These are phyloP conservation scores for Metschnikowia anglica DNA, from an alignment of 805 yeast genomes.

Conservation along the genomic window DNA sequence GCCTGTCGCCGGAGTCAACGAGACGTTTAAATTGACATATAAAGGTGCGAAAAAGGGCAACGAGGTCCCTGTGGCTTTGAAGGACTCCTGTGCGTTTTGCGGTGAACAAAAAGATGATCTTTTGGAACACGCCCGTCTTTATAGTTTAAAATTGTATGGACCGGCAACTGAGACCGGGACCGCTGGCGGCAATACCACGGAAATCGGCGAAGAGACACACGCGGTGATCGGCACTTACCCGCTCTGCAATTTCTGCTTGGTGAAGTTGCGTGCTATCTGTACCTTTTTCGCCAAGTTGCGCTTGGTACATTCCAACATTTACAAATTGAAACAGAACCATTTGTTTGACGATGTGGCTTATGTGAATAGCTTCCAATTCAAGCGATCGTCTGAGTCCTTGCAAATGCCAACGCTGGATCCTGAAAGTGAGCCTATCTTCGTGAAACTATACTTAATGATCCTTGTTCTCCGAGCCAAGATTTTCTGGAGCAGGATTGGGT, in stretches of 20 bases:
- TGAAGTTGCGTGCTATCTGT: slow-evolving; percentile 76
- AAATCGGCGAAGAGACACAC: slow-evolving; percentile 23
- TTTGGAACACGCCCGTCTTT: slow-evolving; percentile 75
- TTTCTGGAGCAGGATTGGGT: slow-evolving; percentile 82
- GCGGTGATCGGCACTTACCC: slow-evolving; percentile 51
- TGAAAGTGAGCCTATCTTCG: slow-evolving; percentile 35
- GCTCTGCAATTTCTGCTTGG: slow-evolving; percentile 77
- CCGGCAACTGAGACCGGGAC: slow-evolving; percentile 17
- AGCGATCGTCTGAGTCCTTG: slow-evolving; percentile 20
- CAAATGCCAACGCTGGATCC: slow-evolving; percentile 8
- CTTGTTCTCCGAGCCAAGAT: slow-evolving; percentile 63
- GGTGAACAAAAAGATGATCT: slow-evolving; percentile 72
- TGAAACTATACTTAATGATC: slow-evolving; percentile 53
- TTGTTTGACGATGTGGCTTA: slow-evolving; percentile 28
- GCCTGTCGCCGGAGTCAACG: slow-evolving; percentile 83
- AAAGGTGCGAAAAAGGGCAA: slow-evolving; percentile 20
- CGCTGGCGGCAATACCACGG: slow-evolving; percentile 13
- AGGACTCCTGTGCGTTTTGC: slow-evolving; percentile 78
- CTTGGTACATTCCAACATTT: slow-evolving; percentile 52
- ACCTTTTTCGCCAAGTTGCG: slow-evolving; percentile 79
- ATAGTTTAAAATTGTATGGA: slow-evolving; percentile 56
- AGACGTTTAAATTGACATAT: slow-evolving; percentile 54
- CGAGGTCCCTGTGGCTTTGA: slow-evolving; percentile 64
- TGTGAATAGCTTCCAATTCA: slow-evolving; percentile 29
- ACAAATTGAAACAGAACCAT: slow-evolving; percentile 49